Conservation (phyloP, 116 monocot species). For the Zostera marina region DNA sequence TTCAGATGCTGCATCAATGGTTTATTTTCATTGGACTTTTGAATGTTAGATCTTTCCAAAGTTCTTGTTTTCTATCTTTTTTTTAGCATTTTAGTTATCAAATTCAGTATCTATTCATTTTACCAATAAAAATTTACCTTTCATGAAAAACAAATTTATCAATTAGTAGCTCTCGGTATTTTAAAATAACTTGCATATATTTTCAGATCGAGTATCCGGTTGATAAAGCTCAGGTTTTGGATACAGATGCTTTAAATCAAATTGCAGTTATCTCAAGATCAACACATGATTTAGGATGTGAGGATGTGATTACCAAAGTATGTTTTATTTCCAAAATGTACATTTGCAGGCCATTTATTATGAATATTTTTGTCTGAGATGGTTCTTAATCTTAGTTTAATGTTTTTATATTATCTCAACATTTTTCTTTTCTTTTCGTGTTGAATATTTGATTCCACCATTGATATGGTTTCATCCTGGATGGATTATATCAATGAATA, state of each 20-base stretch:
- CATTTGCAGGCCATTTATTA: no score
- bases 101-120: not conserved
- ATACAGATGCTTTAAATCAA: slow-evolving; percentile 47
- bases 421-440: no score
- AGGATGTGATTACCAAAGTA: slow-evolving; percentile 65
- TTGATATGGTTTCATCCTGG: no score
- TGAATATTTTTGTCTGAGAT: no score
- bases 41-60: not conserved
- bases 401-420: no score
- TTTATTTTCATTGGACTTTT: no score
- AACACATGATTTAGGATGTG: slow-evolving; percentile 25
- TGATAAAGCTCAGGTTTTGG: slow-evolving; percentile 53
- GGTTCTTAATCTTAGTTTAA: no score
- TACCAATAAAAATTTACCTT: no score
- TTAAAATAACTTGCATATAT: not conserved
- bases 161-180: not conserved
- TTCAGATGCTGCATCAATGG: no score
- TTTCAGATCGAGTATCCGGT: slow-evolving; percentile 12
- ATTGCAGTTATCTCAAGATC: slow-evolving; percentile 54
- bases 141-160: not conserved
- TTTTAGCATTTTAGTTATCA: not conserved
- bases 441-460: no score
- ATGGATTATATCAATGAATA: no score
- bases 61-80: not conserved
- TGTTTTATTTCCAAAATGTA: not conserved